Evolutionary conservation across 805 yeast species (phyloP).

Genomic region (Zygosaccharomyces gambellarensis): DNA sequence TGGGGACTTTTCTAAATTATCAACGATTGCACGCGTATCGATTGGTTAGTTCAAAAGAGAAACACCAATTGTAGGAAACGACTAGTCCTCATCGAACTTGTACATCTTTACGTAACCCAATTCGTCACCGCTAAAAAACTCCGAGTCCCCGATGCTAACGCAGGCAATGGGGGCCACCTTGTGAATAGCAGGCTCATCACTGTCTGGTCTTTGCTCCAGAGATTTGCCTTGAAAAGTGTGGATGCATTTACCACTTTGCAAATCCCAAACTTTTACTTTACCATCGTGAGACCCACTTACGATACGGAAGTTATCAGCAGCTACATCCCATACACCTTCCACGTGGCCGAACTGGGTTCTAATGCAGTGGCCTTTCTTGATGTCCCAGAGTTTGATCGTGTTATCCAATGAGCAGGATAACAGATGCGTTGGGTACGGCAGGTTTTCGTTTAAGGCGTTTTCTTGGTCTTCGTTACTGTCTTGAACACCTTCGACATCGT

Average conservation of each 20-base stretch:
- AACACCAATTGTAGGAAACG: background rate
- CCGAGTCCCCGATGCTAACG: constrained; percentile 84
- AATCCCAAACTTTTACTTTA: constrained; percentile 89
- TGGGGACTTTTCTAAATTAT: background rate
- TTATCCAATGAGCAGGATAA: constrained; percentile 86
- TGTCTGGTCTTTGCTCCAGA: constrained; percentile 12
- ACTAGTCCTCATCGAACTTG: constrained; percentile 47
- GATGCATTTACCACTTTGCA: constrained; percentile 89
- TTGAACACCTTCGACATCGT: constrained; percentile 16
- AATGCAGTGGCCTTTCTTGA: constrained; percentile 77
- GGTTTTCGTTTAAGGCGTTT: constrained; percentile 24
- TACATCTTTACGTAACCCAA: constrained; percentile 82
- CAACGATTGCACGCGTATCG: background rate
- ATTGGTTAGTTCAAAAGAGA: background rate
- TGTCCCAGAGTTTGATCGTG: constrained; percentile 91
- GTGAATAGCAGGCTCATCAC: constrained; percentile 4
- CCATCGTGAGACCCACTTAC: constrained; percentile 94
- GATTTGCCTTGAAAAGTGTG: constrained; percentile 74
- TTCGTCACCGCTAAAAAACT: constrained; percentile 87
- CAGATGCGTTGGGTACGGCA: constrained; percentile 69
- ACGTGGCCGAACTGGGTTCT: constrained; percentile 96
- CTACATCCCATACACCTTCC: constrained; percentile 97
- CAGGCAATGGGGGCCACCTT: constrained; percentile 42
- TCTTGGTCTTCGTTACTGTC: constrained; percentile 15
- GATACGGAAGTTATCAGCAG: constrained; percentile 92